These are phyloP conservation scores for Colletotrichum scovillei DNA, from an alignment of 2,329 filamentous ascomycete genomes.

Conservation along the genomic window DNA sequence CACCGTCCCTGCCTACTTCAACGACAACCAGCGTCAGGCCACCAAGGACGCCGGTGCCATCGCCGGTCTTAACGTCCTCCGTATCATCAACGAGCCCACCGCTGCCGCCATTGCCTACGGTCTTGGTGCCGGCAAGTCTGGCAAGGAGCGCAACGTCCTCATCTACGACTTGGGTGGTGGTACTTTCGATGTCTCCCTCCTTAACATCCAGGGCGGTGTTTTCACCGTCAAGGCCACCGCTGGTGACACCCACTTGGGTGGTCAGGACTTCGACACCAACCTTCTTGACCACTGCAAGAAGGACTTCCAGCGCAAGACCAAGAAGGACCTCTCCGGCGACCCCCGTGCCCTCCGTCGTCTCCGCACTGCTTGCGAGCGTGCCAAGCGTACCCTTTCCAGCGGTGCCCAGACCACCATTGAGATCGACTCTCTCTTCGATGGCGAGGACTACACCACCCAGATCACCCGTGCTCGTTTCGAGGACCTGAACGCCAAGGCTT, in stretches of 20 bases:
- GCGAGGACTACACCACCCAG: slow-evolving; percentile 96
- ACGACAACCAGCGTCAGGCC: slow-evolving; percentile 99
- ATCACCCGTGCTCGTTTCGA: slow-evolving; percentile 99
- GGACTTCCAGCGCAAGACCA: slow-evolving; percentile 87
- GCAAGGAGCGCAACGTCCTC: slow-evolving; percentile 98
- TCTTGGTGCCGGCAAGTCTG: slow-evolving; percentile 92
- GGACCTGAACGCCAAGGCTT: slow-evolving; percentile 96
- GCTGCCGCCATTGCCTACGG: slow-evolving; percentile 98
- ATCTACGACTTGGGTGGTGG: slow-evolving; percentile 99
- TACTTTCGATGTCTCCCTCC: slow-evolving; percentile 99
- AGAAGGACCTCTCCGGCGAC: slow-evolving; percentile 84
- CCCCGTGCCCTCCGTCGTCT: slow-evolving; percentile 94
- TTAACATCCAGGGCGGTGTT: slow-evolving; percentile 99
- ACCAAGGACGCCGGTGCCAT: slow-evolving; percentile 99
- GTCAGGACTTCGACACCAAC: slow-evolving; percentile 96
- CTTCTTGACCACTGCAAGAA: slow-evolving; percentile 97
- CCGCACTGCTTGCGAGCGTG: slow-evolving; percentile 97
- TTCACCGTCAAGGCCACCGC: slow-evolving; percentile 99
- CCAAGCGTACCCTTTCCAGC: slow-evolving; percentile 98
- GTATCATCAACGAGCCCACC: slow-evolving; percentile 99
- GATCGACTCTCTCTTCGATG: slow-evolving; percentile 98
- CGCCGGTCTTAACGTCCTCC: slow-evolving; percentile 95
- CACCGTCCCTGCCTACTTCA: slow-evolving; percentile 99
- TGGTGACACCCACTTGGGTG: slow-evolving; percentile 96
- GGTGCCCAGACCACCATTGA: slow-evolving; percentile 97